Conservation (phyloP, 2,329 filamentous ascomycete genomes). For the Immersiporthe knoxdaviesiana region DNA sequence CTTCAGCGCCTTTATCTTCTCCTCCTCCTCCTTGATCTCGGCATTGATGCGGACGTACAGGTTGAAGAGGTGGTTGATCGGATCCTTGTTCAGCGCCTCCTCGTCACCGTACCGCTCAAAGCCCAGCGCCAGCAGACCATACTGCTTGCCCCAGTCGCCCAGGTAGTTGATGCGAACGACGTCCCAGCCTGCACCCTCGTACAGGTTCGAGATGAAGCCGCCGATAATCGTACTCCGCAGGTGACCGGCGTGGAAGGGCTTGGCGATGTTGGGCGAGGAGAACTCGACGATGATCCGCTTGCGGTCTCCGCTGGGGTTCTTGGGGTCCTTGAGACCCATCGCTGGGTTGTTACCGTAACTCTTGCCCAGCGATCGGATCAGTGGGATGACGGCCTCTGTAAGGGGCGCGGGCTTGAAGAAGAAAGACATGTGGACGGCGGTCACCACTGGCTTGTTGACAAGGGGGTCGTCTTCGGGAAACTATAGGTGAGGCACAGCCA, state of each 20-base stretch:
- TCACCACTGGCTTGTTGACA: constrained; percentile 69
- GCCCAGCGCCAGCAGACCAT: constrained; percentile 71
- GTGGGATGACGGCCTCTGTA: constrained; percentile 67
- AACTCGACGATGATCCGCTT: constrained; percentile 80
- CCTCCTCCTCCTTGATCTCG: constrained; percentile 69
- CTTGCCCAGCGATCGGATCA: constrained; percentile 64
- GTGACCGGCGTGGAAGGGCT: constrained; percentile 81
- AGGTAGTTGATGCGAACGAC: constrained; percentile 77
- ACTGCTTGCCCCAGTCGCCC: constrained; percentile 83
- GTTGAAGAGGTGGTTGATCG: constrained; percentile 81
- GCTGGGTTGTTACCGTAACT: constrained; percentile 68
- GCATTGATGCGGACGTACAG: constrained; percentile 80
- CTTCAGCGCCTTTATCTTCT: constrained; percentile 62
- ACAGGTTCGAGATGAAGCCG: constrained; percentile 74
- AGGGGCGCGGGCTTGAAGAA: constrained; percentile 76
- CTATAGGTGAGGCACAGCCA: constrained; percentile 40
- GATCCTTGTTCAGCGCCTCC: constrained; percentile 69
- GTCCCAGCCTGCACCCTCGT: constrained; percentile 73
- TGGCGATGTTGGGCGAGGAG: constrained; percentile 84
- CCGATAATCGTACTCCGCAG: constrained; percentile 79
- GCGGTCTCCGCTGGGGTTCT: constrained; percentile 60
- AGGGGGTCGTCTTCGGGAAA: constrained; percentile 73
- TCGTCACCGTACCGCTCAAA: constrained; percentile 78
- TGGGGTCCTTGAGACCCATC: constrained; percentile 63
- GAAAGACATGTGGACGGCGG: constrained; percentile 75